Evolutionary conservation across 2,329 filamentous ascomycete genomes (phyloP).

Genomic region (Xylariaceae sp.): DNA sequence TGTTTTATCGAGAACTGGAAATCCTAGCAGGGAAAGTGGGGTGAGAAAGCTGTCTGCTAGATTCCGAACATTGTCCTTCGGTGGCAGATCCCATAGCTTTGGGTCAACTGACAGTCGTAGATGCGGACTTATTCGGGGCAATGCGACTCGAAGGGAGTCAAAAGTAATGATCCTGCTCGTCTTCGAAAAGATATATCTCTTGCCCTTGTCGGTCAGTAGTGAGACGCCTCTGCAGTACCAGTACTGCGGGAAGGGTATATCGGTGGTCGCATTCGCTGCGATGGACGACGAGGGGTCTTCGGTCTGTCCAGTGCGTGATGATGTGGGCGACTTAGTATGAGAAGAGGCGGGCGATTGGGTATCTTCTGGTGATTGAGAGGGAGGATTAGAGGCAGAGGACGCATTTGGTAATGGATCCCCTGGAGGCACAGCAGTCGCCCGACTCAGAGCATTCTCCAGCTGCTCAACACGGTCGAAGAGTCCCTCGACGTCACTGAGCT

Average conservation of each 20-base stretch:
- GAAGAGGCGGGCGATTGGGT: too few relatives aligned
- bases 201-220: constrained; percentile 2
- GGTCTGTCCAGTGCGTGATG: background rate
- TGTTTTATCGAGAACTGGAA: background rate
- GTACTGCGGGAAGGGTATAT: constrained; percentile 2
- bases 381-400: too few relatives aligned
- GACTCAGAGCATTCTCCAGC: constrained; percentile 3
- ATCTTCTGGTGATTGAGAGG: too few relatives aligned
- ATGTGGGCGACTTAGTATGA: background rate
- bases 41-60: background rate
- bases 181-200: constrained; percentile 1
- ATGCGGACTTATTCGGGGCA: background rate
- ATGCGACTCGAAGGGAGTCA: background rate
- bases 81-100: constrained; percentile 1
- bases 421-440: background rate
- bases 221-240: constrained; percentile 8
- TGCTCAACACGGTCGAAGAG: constrained; percentile 7
- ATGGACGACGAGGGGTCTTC: too few relatives aligned
- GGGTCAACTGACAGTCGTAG: background rate
- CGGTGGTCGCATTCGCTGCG: background rate
- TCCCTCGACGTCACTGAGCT: constrained; percentile 6
- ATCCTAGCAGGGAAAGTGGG: background rate
- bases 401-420: background rate
- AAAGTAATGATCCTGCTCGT: background rate
- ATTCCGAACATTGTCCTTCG: background rate